Percentiles rank a stretch among this genome's conserved stretches.
Evolutionary conservation across 2,329 filamentous ascomycete species (phyloP).

Genomic region (Xylaria sp.): DNA sequence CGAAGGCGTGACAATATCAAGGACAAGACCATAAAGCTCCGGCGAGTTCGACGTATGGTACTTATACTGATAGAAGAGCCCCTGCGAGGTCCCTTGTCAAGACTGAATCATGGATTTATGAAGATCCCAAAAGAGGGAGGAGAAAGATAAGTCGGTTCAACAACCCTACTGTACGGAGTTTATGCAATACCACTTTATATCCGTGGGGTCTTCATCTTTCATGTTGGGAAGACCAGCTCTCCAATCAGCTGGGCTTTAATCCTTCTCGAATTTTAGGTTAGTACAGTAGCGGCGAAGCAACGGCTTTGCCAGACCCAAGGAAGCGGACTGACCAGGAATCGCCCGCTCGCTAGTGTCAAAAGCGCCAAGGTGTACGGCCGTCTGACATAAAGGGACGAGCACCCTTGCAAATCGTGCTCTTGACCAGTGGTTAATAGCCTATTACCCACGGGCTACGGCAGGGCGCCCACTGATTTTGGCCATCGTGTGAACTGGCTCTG

Average conservation of each 20-base stretch:
- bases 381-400: constrained; percentile 23
- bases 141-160: not conserved
- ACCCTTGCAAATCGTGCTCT: constrained; percentile 3
- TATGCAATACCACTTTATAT: constrained; percentile 3
- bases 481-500: not conserved
- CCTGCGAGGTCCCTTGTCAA: not conserved
- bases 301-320: constrained; percentile 3
- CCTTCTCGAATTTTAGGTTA: not conserved
- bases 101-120: not conserved
- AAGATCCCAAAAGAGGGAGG: not conserved
- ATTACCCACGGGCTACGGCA: not conserved
- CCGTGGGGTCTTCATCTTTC: not conserved
- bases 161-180: not conserved
- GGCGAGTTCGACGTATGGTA: constrained; percentile 1
- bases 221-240: not conserved
- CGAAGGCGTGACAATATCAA: not conserved
- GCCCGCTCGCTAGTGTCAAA: not conserved
- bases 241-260: constrained; percentile 4
- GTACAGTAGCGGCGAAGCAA: not conserved
- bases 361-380: not conserved
- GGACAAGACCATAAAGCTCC: not conserved
- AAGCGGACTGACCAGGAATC: not conserved
- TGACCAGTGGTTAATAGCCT: constrained; percentile 12
- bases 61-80: not conserved
- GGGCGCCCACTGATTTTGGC: not conserved